Percentiles rank a stretch among this genome's conserved stretches.
Evolutionary conservation across 345 rosid genomes (phyloP).

Genomic region (Camelina hispida): DNA sequence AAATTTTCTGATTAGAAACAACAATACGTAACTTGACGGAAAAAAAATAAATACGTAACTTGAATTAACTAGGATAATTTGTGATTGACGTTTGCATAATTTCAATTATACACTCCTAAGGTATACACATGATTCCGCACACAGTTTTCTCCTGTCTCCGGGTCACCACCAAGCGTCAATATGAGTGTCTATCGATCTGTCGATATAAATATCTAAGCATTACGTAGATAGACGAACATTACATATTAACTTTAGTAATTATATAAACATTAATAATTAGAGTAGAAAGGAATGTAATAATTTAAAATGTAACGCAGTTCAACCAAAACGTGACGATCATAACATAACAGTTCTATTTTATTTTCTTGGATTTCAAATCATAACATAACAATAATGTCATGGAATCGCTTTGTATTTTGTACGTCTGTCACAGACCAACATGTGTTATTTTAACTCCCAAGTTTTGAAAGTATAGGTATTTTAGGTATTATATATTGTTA

Average conservation of each 20-base stretch:
- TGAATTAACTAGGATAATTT: background rate
- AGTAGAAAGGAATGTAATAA: conserved; percentile 32
- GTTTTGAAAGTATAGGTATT: conserved; percentile 7
- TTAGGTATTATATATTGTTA: conserved; percentile 14
- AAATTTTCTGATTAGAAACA: background rate
- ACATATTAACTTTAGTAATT: conserved; percentile 17
- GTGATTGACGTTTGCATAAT: conserved; percentile 13
- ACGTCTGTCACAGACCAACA: conserved; percentile 39
- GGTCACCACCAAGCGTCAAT: conserved; percentile 38
- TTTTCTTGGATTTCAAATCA: conserved; percentile 7
- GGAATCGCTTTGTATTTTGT: conserved; percentile 23
- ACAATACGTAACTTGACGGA: background rate
- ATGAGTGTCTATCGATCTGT: background rate
- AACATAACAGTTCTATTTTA: conserved; percentile 22
- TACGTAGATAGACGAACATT: conserved; percentile 29
- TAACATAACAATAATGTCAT: conserved; percentile 29
- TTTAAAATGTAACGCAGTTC: conserved; percentile 31
- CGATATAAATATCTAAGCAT: conserved; percentile 4
- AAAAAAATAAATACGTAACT: background rate
- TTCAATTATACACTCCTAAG: conserved; percentile 24
- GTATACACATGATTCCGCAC: conserved; percentile 13
- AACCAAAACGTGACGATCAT: conserved; percentile 46
- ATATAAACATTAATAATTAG: conserved; percentile 2
- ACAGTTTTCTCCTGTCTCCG: conserved; percentile 29
- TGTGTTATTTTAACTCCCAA: conserved; percentile 35